Evolutionary conservation across 2,329 filamentous ascomycete species (phyloP).

Genomic region (Botrytis medusae): DNA sequence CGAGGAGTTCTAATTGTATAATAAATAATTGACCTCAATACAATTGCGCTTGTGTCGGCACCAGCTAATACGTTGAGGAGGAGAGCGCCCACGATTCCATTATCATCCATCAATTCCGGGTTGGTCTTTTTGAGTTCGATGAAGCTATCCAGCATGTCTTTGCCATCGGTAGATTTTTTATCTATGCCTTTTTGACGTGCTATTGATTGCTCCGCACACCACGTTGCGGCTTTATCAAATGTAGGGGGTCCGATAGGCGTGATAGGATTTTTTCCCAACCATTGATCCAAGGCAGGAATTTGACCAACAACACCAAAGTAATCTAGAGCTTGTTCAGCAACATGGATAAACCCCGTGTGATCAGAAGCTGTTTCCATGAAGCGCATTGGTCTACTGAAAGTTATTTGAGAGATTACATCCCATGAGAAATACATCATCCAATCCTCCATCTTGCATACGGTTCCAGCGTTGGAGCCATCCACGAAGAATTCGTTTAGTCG

Average conservation of each 20-base stretch:
- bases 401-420: constrained; percentile 45
- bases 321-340: constrained; percentile 36
- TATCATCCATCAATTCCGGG: constrained; percentile 1
- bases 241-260: constrained; percentile 26
- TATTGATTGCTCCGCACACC: constrained; percentile 25
- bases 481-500: constrained; percentile 41
- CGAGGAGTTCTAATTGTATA: constrained; percentile 44
- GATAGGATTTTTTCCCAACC: constrained; percentile 30
- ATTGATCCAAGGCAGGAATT: constrained; percentile 28
- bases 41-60: constrained; percentile 48
- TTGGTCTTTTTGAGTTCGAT: background rate
- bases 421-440: constrained; percentile 46
- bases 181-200: constrained; percentile 8
- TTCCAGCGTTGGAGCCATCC: constrained; percentile 25
- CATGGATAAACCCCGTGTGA: constrained; percentile 39
- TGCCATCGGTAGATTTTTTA: constrained; percentile 48
- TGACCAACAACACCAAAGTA: constrained; percentile 39
- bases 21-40: constrained; percentile 46
- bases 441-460: constrained; percentile 42
- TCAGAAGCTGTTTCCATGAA: constrained; percentile 42
- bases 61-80: constrained; percentile 31
- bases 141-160: constrained; percentile 25
- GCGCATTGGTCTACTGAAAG: constrained; percentile 44
- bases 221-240: constrained; percentile 23
- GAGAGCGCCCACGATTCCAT: constrained; percentile 42